Evolutionary conservation across 2,329 filamentous ascomycete species (phyloP), one percentile per base, ranked within the genome.

Genomic region (Curvularia lunata): DNA sequence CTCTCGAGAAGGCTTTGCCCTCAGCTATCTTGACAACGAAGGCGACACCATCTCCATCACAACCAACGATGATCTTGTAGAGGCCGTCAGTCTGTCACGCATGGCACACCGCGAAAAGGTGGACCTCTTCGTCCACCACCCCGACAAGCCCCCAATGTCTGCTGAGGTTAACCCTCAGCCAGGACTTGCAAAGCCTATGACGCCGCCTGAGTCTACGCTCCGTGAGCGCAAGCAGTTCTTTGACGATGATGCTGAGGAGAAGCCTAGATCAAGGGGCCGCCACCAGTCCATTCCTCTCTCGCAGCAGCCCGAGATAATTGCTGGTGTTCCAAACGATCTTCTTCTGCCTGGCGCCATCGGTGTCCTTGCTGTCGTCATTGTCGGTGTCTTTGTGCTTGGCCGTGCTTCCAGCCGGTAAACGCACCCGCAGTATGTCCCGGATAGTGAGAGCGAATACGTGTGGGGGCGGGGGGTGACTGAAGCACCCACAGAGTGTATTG

Each of bases 1-100:
- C 41, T 87, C 87, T 48, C 85, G 86, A 50, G 84, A 86, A 34
- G 95, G 95, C 6, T 99, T 94, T 72, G 95, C 94, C 27, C 82
- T 99, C 60, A 97, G 92, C 82, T 99, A 98, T 73, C 83, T 98
- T 66, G 95, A 99, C 75, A 94, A 98, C 68, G 95, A 99, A 74
- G 94, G 95, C 55, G 95, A 99, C 75, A 93, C 91, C 0, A 92
- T 99, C 16, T 97, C 93, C 40, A 97, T 99, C 75, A 99, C 95
- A 10, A 96, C 94, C 0, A 92, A 98, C 72, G 89, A 94, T 64
- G 95, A 99, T 74, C 85, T 99, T 41, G 80, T 95, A 2, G 95
- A 99, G 78, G 92, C 95, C 1, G 91, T 99, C 65, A 83, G 88
- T 19, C 85, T 98, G 27, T 91, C 94, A 4, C 89, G 91, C 59